Evolutionary conservation across 2,329 filamentous ascomycete species (phyloP).

Genomic region (Xylaria hypoxylon): DNA sequence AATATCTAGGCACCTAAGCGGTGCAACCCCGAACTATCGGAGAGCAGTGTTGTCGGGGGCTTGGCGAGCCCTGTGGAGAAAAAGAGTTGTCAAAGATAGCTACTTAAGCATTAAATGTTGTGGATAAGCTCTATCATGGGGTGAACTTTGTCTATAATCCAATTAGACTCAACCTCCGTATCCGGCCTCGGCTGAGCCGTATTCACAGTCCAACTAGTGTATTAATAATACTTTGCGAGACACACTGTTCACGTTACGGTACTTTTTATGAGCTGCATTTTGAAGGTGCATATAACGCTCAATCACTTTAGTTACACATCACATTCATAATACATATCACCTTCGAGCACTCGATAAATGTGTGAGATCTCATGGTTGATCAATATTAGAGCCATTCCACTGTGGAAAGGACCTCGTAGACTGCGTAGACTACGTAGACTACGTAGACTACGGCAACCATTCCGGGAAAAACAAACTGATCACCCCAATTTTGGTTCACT

Average conservation of each 20-base stretch:
- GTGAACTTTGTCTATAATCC: constrained; percentile 1
- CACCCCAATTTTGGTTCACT: neutral
- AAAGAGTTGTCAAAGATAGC: neutral
- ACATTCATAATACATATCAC: neutral
- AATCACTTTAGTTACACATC: neutral
- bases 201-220: neutral
- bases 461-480: neutral
- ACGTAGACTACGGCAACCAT: neutral
- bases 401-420: neutral
- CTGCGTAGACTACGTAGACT: neutral
- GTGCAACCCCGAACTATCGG: neutral
- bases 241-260: neutral
- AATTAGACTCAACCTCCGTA: constrained; percentile 22
- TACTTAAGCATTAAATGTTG: constrained; percentile 11
- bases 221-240: neutral
- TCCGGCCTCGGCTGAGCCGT: constrained; percentile 23
- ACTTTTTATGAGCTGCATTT: too few species aligned
- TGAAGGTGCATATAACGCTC: neutral
- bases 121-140: constrained; percentile 4
- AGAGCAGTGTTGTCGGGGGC: neutral
- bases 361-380: constrained; percentile 6
- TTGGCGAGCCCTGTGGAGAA: neutral
- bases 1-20: neutral
- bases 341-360: neutral
- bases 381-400: constrained; percentile 7